phyloP scores from a whole-genome alignment of 2,329 filamentous ascomycete genomes.

The Corinectria fuckeliana region DNA sequence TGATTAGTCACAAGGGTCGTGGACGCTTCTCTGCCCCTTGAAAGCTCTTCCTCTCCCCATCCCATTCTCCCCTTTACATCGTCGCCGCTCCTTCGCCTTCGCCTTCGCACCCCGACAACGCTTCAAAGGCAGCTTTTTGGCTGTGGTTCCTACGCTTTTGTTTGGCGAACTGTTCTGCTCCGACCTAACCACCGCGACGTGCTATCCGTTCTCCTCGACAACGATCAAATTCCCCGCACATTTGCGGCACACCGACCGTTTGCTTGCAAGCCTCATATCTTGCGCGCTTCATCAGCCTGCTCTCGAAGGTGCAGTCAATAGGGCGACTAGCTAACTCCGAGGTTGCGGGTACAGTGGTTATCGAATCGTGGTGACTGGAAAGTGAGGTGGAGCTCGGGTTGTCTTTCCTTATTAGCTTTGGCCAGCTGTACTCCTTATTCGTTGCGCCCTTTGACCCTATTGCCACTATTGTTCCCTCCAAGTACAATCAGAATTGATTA shows the following conservation, averaged over 20 bases:
- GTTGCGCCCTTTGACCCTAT: conserved; percentile 45
- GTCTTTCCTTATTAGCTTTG: conserved; percentile 44
- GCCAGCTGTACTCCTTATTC: conserved; percentile 51
- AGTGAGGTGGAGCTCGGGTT: conserved; percentile 47
- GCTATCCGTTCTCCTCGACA: background rate
- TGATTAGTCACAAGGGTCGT: conserved; percentile 28
- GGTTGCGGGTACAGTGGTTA: conserved; percentile 42
- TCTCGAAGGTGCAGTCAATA: conserved; percentile 31
- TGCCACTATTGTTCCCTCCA: conserved; percentile 44
- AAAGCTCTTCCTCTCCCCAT: conserved; percentile 31
- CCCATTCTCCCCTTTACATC: conserved; percentile 22
- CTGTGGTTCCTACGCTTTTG: background rate
- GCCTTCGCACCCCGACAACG: conserved; percentile 21
- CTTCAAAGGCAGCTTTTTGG: conserved; percentile 11
- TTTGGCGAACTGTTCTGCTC: background rate
- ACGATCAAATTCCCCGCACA: conserved; percentile 14
- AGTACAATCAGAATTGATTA: conserved; percentile 63
- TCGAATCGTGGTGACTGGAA: conserved; percentile 43
- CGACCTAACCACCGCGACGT: background rate
- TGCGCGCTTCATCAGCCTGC: conserved; percentile 30
- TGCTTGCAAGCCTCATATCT: conserved; percentile 11
- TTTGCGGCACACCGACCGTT: background rate
- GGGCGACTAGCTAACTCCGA: conserved; percentile 40
- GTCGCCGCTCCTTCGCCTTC: conserved; percentile 26
- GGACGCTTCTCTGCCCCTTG: conserved; percentile 19